phyloP scores from a whole-genome alignment of 768 basidiomycete species.

The Leccinum aurantiacum region DNA sequence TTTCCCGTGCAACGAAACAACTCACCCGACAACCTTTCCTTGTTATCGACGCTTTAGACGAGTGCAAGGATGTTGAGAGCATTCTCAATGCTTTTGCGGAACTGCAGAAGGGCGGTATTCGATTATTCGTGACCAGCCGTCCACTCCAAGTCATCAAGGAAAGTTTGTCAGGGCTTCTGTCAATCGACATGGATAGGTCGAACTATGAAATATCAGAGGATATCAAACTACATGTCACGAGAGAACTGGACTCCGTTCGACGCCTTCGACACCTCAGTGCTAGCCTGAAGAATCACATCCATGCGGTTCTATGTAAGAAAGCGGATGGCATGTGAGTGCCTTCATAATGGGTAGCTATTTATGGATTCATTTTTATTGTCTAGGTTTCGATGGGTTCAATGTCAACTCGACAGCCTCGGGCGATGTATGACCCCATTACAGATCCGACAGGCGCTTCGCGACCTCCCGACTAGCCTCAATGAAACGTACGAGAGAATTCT shows the following conservation, averaged over 20 bases:
- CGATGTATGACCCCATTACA: not conserved
- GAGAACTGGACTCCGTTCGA: slow-evolving; percentile 6
- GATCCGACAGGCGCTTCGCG: slow-evolving; percentile 3
- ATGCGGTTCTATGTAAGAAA: not conserved
- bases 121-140: not conserved
- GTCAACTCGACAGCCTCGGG: slow-evolving; percentile 7
- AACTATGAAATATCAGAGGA: not conserved
- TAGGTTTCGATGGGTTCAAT: slow-evolving; percentile 21
- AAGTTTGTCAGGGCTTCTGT: not conserved
- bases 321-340: slow-evolving; percentile 13
- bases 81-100: not conserved
- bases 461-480: slow-evolving; percentile 9
- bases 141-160: not conserved
- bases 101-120: not conserved
- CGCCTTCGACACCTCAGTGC: not conserved
- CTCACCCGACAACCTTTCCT: slow-evolving; percentile 2
- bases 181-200: not conserved
- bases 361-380: too few species aligned
- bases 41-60: slow-evolving; percentile 11
- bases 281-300: slow-evolving; percentile 5
- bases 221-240: slow-evolving; percentile 6
- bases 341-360: not conserved
- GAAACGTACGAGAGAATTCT: slow-evolving; percentile 12
- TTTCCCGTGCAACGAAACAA: not conserved
- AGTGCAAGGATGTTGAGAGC: not conserved